Evolutionary conservation across 2,329 filamentous ascomycete species (phyloP).

Genomic region (Atkinsonella texensis): DNA sequence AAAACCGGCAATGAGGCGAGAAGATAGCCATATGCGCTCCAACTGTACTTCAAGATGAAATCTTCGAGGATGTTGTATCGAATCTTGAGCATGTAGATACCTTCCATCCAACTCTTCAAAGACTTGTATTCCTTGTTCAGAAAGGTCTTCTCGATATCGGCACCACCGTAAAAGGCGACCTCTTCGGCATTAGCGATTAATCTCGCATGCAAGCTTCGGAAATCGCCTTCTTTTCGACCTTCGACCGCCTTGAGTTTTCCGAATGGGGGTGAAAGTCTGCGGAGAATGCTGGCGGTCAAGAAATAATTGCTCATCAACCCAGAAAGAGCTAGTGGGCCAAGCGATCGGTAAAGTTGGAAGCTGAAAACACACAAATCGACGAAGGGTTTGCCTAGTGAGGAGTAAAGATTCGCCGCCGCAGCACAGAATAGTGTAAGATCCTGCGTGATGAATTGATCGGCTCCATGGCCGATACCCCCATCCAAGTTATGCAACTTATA

Average conservation of each 20-base stretch:
- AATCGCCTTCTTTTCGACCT: constrained; percentile 89
- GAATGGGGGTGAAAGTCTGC: constrained; percentile 84
- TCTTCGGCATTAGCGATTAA: constrained; percentile 96
- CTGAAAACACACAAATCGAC: constrained; percentile 98
- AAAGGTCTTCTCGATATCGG: constrained; percentile 88
- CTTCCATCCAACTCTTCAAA: constrained; percentile 93
- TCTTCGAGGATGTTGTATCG: constrained; percentile 98
- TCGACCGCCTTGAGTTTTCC: constrained; percentile 95
- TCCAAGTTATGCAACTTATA: constrained; percentile 92
- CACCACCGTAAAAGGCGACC: constrained; percentile 92
- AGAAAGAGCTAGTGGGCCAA: constrained; percentile 77
- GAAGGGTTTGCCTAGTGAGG: constrained; percentile 91
- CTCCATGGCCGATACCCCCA: constrained; percentile 80
- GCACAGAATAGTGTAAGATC: constrained; percentile 93
- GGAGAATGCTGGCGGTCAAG: constrained; percentile 78
- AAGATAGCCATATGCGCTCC: constrained; percentile 95
- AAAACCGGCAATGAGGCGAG: constrained; percentile 89
- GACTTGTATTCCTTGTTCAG: constrained; percentile 87
- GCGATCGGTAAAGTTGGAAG: constrained; percentile 85
- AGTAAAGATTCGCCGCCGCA: constrained; percentile 84
- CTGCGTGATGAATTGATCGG: constrained; percentile 96
- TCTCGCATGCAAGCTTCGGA: constrained; percentile 78
- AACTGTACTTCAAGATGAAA: constrained; percentile 95
- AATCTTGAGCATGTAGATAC: constrained; percentile 95
- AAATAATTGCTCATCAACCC: constrained; percentile 90